Evolutionary conservation across 2,329 filamentous ascomycete genomes (phyloP).

Genomic region (Aspergillus neoniger): DNA sequence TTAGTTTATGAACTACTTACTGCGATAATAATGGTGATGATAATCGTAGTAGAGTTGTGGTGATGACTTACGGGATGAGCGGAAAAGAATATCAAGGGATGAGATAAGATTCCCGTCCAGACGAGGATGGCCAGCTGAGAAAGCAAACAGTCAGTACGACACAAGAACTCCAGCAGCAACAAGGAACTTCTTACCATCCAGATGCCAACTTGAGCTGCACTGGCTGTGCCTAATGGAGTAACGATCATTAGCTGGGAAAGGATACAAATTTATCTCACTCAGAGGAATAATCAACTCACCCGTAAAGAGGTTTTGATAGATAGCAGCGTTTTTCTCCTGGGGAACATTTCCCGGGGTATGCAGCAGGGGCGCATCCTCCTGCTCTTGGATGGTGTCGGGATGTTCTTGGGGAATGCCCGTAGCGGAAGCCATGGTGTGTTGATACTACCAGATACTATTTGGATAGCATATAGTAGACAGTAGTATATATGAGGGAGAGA

Average conservation of each 20-base stretch:
- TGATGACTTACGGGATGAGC: slow-evolving; percentile 72
- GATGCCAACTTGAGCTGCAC: slow-evolving; percentile 76
- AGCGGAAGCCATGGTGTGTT: slow-evolving; percentile 64
- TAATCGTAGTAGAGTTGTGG: slow-evolving; percentile 27
- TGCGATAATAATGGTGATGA: not conserved
- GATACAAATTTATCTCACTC: not conserved
- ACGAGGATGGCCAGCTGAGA: slow-evolving; percentile 68
- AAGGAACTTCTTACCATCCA: slow-evolving; percentile 57
- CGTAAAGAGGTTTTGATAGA: slow-evolving; percentile 71
- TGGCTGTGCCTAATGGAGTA: slow-evolving; percentile 67
- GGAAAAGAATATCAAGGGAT: slow-evolving; percentile 77
- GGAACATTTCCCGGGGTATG: slow-evolving; percentile 71
- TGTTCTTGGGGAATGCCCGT: slow-evolving; percentile 64
- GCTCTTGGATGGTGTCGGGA: slow-evolving; percentile 40
- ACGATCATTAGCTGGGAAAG: not conserved
- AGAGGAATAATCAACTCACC: slow-evolving; percentile 55
- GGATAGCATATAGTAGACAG: no score
- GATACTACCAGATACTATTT: not conserved
- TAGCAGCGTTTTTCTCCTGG: slow-evolving; percentile 64
- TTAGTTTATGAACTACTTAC: not conserved
- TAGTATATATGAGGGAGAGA: no score
- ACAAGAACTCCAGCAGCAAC: no score
- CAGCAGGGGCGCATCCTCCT: slow-evolving; percentile 70
- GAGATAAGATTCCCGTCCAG: slow-evolving; percentile 74
- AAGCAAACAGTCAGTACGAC: not conserved